These are phyloP conservation scores for Sinapis alba DNA, from an alignment of 441 rosid genomes.

Conservation along the genomic window DNA sequence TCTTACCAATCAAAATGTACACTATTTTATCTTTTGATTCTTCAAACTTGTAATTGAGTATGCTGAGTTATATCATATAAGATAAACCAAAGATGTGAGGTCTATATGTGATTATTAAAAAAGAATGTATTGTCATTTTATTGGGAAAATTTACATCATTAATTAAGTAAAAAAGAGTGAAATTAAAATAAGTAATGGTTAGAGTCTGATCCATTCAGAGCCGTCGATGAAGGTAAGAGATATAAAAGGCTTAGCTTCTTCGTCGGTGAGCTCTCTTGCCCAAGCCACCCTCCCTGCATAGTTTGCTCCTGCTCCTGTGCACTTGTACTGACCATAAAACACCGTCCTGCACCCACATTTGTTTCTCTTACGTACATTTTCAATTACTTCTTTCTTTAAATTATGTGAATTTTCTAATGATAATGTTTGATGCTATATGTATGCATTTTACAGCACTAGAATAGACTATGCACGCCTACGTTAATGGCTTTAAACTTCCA, in stretches of 20 bases:
- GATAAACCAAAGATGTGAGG: not conserved
- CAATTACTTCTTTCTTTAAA: not conserved
- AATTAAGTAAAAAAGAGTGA: not conserved
- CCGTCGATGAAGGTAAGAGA: conserved; percentile 88
- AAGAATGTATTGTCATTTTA: not conserved
- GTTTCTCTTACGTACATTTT: not conserved
- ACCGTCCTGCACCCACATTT: conserved; percentile 72
- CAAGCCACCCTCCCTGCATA: conserved; percentile 94
- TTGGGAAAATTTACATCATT: conserved; percentile 17
- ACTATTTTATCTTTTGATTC: no score
- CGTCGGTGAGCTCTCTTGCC: conserved; percentile 90
- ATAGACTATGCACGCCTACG: conserved; percentile 32
- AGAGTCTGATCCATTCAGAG: conserved; percentile 78
- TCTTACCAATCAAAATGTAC: no score
- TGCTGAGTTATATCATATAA: not conserved
- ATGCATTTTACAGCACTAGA: conserved; percentile 13
- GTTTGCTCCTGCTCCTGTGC: conserved; percentile 86
- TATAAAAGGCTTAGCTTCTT: conserved; percentile 88
- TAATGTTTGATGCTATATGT: not conserved
- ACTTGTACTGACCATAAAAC: conserved; percentile 94
- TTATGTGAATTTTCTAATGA: not conserved
- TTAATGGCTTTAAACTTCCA: conserved; percentile 7
- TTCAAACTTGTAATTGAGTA: no score
- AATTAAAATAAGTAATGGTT: not conserved
- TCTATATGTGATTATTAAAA: not conserved